phyloP scores from a whole-genome alignment of 805 yeast species.

The Candida endomychidarum region DNA sequence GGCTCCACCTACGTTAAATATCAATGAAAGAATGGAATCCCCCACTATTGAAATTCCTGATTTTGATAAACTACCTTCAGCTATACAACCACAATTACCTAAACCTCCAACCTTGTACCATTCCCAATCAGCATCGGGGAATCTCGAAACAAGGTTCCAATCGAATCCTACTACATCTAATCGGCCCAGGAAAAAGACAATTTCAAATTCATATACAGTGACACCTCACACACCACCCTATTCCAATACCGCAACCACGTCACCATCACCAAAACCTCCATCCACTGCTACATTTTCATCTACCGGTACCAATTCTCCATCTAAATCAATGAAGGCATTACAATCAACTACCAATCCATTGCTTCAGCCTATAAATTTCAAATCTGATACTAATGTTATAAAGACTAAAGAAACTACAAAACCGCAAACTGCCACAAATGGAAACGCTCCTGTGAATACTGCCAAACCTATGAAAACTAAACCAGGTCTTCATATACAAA shows the following conservation, averaged over 20 bases:
- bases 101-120: conserved; percentile 46
- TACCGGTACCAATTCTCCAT: conserved; percentile 35
- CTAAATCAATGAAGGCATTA: conserved; percentile 50
- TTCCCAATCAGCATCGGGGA: conserved; percentile 44
- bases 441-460: conserved; percentile 3
- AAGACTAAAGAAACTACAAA: neutral
- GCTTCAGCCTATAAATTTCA: conserved; percentile 56
- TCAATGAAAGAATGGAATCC: conserved; percentile 43
- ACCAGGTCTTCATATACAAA: conserved; percentile 57
- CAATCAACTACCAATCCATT: conserved; percentile 46
- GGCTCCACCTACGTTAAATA: conserved; percentile 15
- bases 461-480: conserved; percentile 10
- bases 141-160: conserved; percentile 30
- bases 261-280: conserved; percentile 38
- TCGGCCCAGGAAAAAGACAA: conserved; percentile 39
- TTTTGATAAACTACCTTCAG: conserved; percentile 44
- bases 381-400: conserved; percentile 16
- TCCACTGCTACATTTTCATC: conserved; percentile 19
- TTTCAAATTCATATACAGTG: conserved; percentile 33
- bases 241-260: conserved; percentile 33
- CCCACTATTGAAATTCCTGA: conserved; percentile 73
- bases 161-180: conserved; percentile 19
- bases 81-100: conserved; percentile 26
- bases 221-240: conserved; percentile 41
- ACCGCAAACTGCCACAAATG: no score